Conservation (phyloP, 345 rosid genomes). For the Litchi chinensis region DNA sequence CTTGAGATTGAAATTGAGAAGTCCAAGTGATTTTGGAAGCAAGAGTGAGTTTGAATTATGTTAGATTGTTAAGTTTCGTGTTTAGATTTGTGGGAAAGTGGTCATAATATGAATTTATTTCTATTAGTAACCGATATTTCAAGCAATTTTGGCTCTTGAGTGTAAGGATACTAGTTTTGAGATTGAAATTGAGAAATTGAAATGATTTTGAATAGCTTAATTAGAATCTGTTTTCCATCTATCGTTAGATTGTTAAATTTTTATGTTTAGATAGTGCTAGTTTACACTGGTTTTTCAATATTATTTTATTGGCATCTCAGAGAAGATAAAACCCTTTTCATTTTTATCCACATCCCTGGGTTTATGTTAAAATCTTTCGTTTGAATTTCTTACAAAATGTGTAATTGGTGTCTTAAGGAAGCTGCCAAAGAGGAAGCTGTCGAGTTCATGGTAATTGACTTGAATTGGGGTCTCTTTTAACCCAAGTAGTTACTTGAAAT, state of each 20-base stretch:
- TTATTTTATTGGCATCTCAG: no score
- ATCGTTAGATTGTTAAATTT: no score
- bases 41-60: not conserved
- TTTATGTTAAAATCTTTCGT: no score
- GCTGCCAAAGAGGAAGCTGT: not conserved
- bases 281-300: no score
- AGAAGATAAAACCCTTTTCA: no score
- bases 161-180: not conserved
- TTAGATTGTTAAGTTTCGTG: not conserved
- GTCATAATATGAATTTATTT: not conserved
- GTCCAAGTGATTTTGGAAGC: not conserved
- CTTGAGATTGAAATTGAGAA: not conserved
- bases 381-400: no score
- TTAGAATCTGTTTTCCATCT: no score
- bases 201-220: no score
- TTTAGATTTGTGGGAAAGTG: not conserved
- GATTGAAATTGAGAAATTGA: not conserved
- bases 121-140: no score
- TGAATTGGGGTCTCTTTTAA: not conserved
- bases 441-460: not conserved
- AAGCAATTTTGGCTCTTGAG: not conserved
- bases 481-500: not conserved
- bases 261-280: no score
- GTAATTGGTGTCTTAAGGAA: no score
- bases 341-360: no score